Evolutionary conservation across 176 grass and related monocot species (phyloP).

Genomic region (Otatea glauca): DNA sequence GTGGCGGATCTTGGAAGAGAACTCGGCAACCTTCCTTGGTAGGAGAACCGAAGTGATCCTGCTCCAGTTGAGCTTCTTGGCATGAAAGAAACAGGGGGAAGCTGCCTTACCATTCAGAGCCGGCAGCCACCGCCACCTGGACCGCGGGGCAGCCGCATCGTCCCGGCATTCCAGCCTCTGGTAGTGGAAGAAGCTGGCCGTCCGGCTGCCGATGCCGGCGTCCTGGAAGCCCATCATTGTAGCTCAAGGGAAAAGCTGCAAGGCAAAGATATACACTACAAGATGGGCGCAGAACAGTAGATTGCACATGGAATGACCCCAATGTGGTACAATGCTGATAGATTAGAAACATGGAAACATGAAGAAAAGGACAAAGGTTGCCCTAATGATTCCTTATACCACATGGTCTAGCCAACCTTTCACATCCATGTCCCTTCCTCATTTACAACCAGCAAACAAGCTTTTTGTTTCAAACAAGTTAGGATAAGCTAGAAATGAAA

Average conservation of each 20-base stretch:
- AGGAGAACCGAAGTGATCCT: constrained; percentile 45
- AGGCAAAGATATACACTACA: constrained; percentile 43
- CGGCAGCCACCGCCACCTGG: constrained; percentile 33
- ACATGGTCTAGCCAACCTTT: constrained; percentile 56
- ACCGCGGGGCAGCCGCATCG: not conserved
- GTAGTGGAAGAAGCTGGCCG: constrained; percentile 44
- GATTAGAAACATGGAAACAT: constrained; percentile 51
- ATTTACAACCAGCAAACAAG: not conserved
- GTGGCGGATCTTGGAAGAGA: constrained; percentile 45
- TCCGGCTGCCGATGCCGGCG: constrained; percentile 10
- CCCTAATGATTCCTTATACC: constrained; percentile 58
- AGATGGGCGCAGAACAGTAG: constrained; percentile 42
- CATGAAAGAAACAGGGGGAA: constrained; percentile 27
- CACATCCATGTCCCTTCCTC: constrained; percentile 55
- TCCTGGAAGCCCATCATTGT: constrained; percentile 60
- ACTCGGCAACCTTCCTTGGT: constrained; percentile 37
- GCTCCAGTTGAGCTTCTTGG: constrained; percentile 53
- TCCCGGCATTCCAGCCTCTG: constrained; percentile 47
- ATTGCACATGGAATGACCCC: constrained; percentile 56
- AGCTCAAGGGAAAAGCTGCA: constrained; percentile 43
- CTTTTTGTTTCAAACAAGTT: too few species aligned
- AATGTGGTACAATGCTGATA: constrained; percentile 41
- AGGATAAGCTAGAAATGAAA: too few species aligned
- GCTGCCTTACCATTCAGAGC: constrained; percentile 24
- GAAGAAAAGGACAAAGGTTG: constrained; percentile 56